Conservation (phyloP, 208 protist species). For the Crithidia fasciculata region DNA sequence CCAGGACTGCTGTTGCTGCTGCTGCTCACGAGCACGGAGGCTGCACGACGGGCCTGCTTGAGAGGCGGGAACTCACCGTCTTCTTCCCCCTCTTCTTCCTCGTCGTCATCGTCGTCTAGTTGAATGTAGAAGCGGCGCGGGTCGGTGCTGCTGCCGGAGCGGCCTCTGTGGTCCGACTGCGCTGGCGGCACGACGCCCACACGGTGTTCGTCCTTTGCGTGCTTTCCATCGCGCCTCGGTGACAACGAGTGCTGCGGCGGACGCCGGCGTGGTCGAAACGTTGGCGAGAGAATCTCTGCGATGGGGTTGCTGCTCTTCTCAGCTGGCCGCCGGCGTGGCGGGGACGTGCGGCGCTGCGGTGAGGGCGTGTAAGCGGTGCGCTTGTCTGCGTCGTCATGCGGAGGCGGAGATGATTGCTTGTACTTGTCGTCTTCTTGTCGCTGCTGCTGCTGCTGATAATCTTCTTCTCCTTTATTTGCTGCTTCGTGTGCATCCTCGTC, state of each 20-base stretch:
- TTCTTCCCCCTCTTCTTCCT: slow-evolving; percentile 20
- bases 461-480: slow-evolving; percentile 5
- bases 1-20: not conserved
- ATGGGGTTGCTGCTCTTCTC: slow-evolving; percentile 39
- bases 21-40: not conserved
- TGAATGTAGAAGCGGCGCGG: slow-evolving; percentile 11
- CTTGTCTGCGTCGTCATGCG: no score
- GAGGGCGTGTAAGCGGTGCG: no score
- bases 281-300: slow-evolving; percentile 59
- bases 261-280: slow-evolving; percentile 60
- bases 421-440: not conserved
- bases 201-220: not conserved
- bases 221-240: not conserved
- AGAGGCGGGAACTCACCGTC: slow-evolving; percentile 7
- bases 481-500: slow-evolving; percentile 19
- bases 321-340: slow-evolving; percentile 2
- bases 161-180: not conserved
- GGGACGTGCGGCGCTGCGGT: not conserved
- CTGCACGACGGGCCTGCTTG: slow-evolving; percentile 4
- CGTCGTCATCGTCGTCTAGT: slow-evolving; percentile 33
- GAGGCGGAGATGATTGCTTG: no score
- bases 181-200: no score
- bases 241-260: slow-evolving; percentile 5
- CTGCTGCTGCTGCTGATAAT: not conserved
- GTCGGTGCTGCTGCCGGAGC: not conserved